A percentile compares a stretch with the other conserved stretches of the same genome.
Evolutionary conservation across 495 filamentous ascomycete genomes (phyloP).

Genomic region (Penicillium lividum): DNA sequence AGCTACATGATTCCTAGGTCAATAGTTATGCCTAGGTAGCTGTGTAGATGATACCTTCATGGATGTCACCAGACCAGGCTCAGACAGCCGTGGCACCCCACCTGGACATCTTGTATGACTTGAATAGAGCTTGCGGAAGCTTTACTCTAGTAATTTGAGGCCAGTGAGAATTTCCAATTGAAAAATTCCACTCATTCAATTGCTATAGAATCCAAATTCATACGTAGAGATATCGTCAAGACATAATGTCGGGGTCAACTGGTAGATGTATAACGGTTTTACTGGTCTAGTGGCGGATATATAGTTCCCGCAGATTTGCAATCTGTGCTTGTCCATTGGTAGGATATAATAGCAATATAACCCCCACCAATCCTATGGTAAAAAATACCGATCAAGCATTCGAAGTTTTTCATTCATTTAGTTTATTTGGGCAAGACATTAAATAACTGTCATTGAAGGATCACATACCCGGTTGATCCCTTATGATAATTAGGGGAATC

Average conservation of each 20-base stretch:
- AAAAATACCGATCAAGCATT: background rate
- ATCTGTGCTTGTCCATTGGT: constrained; percentile 14
- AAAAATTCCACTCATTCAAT: background rate
- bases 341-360: background rate
- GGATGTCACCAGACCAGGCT: background rate
- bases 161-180: background rate
- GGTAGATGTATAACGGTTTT: background rate
- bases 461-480: constrained; percentile 18
- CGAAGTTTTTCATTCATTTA: background rate
- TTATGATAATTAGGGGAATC: constrained; percentile 22
- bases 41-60: background rate
- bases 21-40: background rate
- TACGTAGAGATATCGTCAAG: no score
- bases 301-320: constrained; percentile 22
- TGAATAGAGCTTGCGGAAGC: background rate
- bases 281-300: constrained; percentile 13
- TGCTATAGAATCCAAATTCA: no score
- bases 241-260: background rate
- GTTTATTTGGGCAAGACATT: background rate
- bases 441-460: background rate
- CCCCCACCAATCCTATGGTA: background rate
- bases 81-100: background rate
- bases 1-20: no score
- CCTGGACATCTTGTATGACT: background rate
- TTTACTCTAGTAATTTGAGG: background rate